Conservation (phyloP, 768 basidiomycete genomes). For the Austroboletus festivus region DNA sequence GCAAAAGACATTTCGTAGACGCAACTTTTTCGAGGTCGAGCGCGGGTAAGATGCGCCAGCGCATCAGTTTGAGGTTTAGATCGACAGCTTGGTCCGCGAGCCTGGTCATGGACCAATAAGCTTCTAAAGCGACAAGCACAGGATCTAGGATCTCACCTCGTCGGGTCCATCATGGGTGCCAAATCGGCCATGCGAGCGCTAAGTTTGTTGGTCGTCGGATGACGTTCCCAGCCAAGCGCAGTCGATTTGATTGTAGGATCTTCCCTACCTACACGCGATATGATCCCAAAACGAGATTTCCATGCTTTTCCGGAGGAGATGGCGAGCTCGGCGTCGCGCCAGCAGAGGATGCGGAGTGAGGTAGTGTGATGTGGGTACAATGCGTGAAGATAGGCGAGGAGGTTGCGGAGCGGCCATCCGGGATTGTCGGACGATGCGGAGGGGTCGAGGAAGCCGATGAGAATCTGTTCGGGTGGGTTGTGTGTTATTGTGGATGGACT, state of each 20-base stretch:
- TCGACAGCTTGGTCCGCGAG: slow-evolving; percentile 97
- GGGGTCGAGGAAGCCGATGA: slow-evolving; percentile 78
- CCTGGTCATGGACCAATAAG: slow-evolving; percentile 37
- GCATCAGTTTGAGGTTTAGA: slow-evolving; percentile 95
- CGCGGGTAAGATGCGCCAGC: slow-evolving; percentile 90
- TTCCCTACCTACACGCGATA: slow-evolving; percentile 28
- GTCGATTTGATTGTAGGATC: slow-evolving; percentile 39
- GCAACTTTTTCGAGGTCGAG: slow-evolving; percentile 89
- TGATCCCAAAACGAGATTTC: slow-evolving; percentile 62
- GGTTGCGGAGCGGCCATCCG: slow-evolving; percentile 93
- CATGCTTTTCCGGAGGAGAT: slow-evolving; percentile 38
- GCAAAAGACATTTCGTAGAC: slow-evolving; percentile 71
- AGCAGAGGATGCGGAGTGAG: slow-evolving; percentile 65
- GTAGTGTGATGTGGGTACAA: slow-evolving; percentile 49
- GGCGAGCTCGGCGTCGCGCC: slow-evolving; percentile 64
- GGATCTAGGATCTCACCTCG: slow-evolving; percentile 44
- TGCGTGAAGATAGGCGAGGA: slow-evolving; percentile 75
- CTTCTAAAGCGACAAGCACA: neutral
- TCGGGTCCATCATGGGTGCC: slow-evolving; percentile 95
- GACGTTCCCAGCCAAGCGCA: slow-evolving; percentile 97
- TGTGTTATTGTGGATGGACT: slow-evolving; percentile 11
- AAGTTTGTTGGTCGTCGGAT: slow-evolving; percentile 73
- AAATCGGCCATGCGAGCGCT: slow-evolving; percentile 86
- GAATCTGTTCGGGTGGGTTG: slow-evolving; percentile 29
- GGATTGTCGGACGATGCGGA: slow-evolving; percentile 72